Conservation (phyloP, 257 asterid species). For the Henckelia pumila region DNA sequence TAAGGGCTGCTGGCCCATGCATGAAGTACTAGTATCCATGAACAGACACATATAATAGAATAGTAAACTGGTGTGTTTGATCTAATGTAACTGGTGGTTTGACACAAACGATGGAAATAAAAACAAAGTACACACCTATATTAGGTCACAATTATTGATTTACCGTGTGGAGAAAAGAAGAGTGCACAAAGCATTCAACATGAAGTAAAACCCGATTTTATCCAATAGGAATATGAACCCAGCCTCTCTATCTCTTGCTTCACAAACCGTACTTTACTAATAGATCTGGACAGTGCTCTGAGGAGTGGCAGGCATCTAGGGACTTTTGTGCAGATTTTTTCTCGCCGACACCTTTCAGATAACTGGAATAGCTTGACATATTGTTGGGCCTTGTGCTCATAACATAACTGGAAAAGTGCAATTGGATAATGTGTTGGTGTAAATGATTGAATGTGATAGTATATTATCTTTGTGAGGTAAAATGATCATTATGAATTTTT, state of each 20-base stretch:
- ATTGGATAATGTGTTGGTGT: neutral
- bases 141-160: too few species aligned
- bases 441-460: neutral
- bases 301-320: neutral
- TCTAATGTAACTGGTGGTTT: neutral
- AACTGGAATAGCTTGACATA: neutral
- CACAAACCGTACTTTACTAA: neutral
- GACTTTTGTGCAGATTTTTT: neutral
- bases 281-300: neutral
- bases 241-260: neutral
- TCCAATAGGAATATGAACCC: neutral
- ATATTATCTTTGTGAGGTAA: neutral
- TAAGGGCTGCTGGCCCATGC: neutral
- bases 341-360: neutral
- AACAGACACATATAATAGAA: neutral
- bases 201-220: too few species aligned
- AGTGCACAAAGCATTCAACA: neutral
- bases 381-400: neutral
- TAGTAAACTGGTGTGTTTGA: neutral
- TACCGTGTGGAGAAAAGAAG: neutral
- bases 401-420: neutral
- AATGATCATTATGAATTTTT: too few species aligned
- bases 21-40: neutral
- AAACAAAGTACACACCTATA: too few species aligned
- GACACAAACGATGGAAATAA: neutral